Percentiles rank a stretch among this genome's conserved stretches.
phyloP scores from a whole-genome alignment of 2,329 filamentous ascomycete species.

The Colletotrichum tabaci region DNA sequence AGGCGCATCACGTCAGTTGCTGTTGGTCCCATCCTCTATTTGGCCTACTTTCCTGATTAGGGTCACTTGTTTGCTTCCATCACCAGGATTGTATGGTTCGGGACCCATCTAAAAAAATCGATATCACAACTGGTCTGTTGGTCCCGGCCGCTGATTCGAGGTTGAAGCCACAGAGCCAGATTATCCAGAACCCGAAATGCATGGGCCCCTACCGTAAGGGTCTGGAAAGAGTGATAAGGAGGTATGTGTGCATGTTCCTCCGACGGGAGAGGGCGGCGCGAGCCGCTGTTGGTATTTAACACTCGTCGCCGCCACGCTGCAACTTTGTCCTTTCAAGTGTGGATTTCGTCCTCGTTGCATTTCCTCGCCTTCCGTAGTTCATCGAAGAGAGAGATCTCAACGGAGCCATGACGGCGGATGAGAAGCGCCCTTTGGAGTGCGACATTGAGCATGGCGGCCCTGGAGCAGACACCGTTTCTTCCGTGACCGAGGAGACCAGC shows the following conservation, averaged over 20 bases:
- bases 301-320: neutral
- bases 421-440: neutral
- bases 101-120: neutral
- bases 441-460: slow-evolving; percentile 13
- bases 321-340: neutral
- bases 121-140: too few relatives aligned
- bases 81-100: neutral
- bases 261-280: neutral
- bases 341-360: too few relatives aligned
- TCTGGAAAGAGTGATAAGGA: neutral
- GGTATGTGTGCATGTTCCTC: neutral
- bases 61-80: neutral
- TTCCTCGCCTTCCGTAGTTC: neutral
- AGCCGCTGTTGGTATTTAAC: neutral
- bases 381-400: neutral
- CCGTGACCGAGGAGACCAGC: slow-evolving; percentile 12
- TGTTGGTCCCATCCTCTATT: neutral
- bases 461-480: neutral
- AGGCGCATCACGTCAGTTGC: neutral
- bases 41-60: slow-evolving; percentile 1
- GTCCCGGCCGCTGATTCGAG: neutral
- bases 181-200: too few relatives aligned
- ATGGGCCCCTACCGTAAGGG: too few relatives aligned
- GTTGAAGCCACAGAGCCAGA: neutral
- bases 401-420: neutral